Evolutionary conservation across 139 green algal genomes (phyloP), one percentile per base, ranked within the genome.

Genomic region (Chlamydomonas sphaeroides): DNA sequence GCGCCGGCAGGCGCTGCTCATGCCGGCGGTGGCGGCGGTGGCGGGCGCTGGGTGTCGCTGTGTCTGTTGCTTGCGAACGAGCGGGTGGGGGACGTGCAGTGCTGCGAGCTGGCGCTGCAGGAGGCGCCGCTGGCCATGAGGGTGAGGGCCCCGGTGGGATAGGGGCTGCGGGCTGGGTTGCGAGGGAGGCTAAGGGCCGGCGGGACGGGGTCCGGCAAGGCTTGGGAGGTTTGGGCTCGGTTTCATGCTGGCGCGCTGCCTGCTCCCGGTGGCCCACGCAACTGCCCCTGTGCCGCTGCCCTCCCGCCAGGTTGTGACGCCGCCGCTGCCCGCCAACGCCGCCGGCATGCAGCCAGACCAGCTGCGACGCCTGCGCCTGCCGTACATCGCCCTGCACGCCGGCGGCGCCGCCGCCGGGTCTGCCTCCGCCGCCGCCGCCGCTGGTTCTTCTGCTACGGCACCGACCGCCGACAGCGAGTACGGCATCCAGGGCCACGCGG

Each of bases 21-120:
- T n/a, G n/a, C n/a, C n/a, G n/a, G n/a, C n/a, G n/a, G n/a, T n/a
- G n/a, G n/a, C n/a, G n/a, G n/a, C n/a, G n/a, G n/a, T n/a, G n/a
- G n/a, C n/a, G n/a, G n/a, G n/a, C n/a, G n/a, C n/a, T n/a, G n/a
- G n/a, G n/a, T n/a, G n/a, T n/a, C n/a, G n/a, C 3, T 80, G 35
- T 30, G 56, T 18, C 18, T 80, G 41, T 6, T 62, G 59, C 74
- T 80, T 39, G 74, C 59, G 11, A 80, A 80, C 39, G 74, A 70
- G n/a, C 25, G 15, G 10, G 5, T 21, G 7, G 74, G 74, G 11
- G 74, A 80, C 32, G 59, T 80, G 59, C 18, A 39, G 74, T 70
- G 61, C n/a, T 7, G 33, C 14, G 74, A 80, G 59, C 30, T 80
- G 41, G 59, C 61, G 59, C 8, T 80, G 39, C 59, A 70, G 74